These are phyloP conservation scores for Radiomyces spectabilis DNA, from an alignment of 192 early-diverging fungal species.

Conservation along the genomic window DNA sequence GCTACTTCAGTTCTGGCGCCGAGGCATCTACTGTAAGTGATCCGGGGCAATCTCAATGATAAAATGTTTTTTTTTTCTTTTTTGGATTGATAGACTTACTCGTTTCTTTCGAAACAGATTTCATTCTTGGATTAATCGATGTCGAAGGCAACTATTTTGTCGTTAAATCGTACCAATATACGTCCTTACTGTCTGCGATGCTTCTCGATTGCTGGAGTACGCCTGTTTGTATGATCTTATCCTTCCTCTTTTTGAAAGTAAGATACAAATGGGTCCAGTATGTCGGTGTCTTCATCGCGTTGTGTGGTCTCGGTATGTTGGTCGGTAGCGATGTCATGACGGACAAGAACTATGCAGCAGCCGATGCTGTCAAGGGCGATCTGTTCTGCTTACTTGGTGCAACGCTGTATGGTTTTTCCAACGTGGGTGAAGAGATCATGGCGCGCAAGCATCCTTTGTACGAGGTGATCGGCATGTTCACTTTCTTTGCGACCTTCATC, in stretches of 20 bases:
- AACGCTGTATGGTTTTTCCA: conserved; percentile 67
- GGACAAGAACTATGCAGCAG: conserved; percentile 47
- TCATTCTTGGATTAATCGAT: conserved; percentile 60
- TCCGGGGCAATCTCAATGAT: background rate
- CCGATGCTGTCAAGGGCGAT: conserved; percentile 59
- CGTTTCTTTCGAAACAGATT: conserved; percentile 30
- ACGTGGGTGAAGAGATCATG: conserved; percentile 63
- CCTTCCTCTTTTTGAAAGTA: conserved; percentile 54
- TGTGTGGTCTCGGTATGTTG: conserved; percentile 62
- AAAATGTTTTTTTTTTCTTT: background rate
- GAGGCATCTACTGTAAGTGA: conserved; percentile 38
- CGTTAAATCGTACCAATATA: conserved; percentile 70
- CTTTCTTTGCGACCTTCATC: conserved; percentile 65
- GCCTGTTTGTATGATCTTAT: conserved; percentile 66
- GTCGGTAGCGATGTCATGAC: conserved; percentile 59
- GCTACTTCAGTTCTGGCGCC: conserved; percentile 30
- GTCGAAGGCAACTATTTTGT: conserved; percentile 82
- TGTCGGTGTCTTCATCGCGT: conserved; percentile 57
- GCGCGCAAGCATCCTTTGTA: conserved; percentile 67
- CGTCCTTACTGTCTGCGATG: conserved; percentile 69
- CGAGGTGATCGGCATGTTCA: conserved; percentile 68
- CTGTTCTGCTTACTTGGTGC: conserved; percentile 66
- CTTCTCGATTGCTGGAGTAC: conserved; percentile 73
- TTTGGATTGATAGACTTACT: background rate
- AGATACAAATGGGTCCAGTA: conserved; percentile 61